Base-by-base conservation (phyloP, 352 stramenopile species). In the Globisporangium carolinianum region DNA sequence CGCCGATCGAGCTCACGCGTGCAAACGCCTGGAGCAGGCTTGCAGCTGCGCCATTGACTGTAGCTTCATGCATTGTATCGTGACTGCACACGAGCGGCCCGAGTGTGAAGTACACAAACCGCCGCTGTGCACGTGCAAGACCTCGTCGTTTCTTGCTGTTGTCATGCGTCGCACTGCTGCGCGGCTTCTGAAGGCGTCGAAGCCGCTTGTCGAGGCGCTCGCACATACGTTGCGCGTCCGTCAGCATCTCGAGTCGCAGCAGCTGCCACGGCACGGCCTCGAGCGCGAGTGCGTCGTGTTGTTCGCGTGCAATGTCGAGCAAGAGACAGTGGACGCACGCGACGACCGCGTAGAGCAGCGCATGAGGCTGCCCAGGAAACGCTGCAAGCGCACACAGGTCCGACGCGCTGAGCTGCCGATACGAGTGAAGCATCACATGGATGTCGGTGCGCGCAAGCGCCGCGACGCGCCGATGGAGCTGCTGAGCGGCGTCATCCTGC, bases 171-270 rank as follows among this genome's bases (percentile, higher is more conserved):
- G 8, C 9, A 3, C 64, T 60, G 1, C 54, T 57, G 42, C 15
- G 17, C 15, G 45, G 55, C 0, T 42, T 24, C 6, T 72, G 66
- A 41, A 87, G 51, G n/a, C 69, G 61, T 14, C 56, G 61, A 2
- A 74, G 61, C n/a, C 72, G 71, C 51, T 72, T 83, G 36, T 58
- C 49, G 24, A 87, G 62, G 42, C 76, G 80, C 36, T 51, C 43
- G 63, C 68, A 78, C 3, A 84, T 62, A 18, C 47, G 42, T 2
- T 53, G 35, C 6, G 68, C 53, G 10, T 73, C 54, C 6, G 69
- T 54, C 6, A 86, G 62, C 18, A 89, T 8, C 49, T 86, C 69
- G 42, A 89, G 68, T 24, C 79, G 65, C 47, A 89, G 53, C n/a
- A 86, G 36, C 10, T 69, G 17, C 79, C 79, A 89, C 14, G 69